These are phyloP conservation scores for Podospora pseudopauciseta DNA, from an alignment of 495 filamentous ascomycete species.

Conservation along the genomic window DNA sequence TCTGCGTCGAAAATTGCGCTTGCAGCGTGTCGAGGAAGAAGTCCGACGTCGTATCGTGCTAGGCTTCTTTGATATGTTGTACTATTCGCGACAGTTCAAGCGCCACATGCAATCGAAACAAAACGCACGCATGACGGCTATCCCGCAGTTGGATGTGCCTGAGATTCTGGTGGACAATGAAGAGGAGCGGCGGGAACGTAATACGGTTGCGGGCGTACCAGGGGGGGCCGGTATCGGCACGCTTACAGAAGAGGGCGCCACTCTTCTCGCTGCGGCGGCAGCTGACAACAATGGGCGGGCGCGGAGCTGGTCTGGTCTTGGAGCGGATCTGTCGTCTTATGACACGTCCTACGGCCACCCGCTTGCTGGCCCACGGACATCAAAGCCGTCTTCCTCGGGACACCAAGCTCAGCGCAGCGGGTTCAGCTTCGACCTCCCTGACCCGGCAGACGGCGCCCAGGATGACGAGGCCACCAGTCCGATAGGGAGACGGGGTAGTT, in stretches of 20 bases:
- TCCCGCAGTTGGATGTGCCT: constrained; percentile 81
- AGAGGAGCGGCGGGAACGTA: constrained; percentile 28
- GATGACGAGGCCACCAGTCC: constrained; percentile 33
- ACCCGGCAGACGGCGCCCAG: constrained; percentile 20
- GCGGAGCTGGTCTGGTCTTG: constrained; percentile 40
- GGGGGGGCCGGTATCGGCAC: constrained; percentile 2
- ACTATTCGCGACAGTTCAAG: constrained; percentile 81
- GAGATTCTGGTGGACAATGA: constrained; percentile 84
- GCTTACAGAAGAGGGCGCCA: background rate
- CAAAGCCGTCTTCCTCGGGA: background rate
- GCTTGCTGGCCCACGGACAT: constrained; percentile 37
- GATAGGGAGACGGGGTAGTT: constrained; percentile 53
- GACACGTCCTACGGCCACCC: constrained; percentile 44
- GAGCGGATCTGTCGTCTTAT: constrained; percentile 40
- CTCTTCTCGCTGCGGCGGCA: constrained; percentile 5
- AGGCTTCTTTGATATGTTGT: constrained; percentile 93
- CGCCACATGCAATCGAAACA: constrained; percentile 62
- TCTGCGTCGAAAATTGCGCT: constrained; percentile 79
- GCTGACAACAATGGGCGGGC: constrained; percentile 25
- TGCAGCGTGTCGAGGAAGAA: constrained; percentile 95
- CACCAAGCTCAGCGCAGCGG: constrained; percentile 22
- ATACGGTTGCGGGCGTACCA: background rate
- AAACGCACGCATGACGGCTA: constrained; percentile 66
- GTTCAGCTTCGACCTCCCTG: constrained; percentile 47
- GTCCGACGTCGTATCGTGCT: constrained; percentile 83